phyloP scores from a whole-genome alignment of 805 yeast species.

The Wickerhamia fluorescens region DNA sequence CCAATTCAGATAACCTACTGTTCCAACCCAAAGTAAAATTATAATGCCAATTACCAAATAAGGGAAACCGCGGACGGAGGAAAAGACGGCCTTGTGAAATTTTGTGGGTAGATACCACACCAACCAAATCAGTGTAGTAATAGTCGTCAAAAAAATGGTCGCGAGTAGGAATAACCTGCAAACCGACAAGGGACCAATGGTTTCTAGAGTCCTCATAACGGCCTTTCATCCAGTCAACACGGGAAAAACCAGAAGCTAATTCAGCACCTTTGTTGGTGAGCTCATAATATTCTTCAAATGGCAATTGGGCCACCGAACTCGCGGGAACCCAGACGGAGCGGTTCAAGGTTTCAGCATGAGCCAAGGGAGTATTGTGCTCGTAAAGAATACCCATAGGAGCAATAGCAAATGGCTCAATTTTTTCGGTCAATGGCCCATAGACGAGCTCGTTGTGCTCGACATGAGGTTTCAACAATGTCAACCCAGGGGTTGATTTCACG shows the following conservation, averaged over 20 bases:
- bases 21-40: conserved; percentile 97
- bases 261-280: conserved; percentile 68
- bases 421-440: conserved; percentile 47
- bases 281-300: conserved; percentile 80
- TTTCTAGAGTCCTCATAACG: conserved; percentile 40
- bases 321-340: conserved; percentile 89
- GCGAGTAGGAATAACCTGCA: conserved; percentile 50
- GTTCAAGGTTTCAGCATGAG: conserved; percentile 50
- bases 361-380: conserved; percentile 59
- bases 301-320: conserved; percentile 60
- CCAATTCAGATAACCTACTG: conserved; percentile 45
- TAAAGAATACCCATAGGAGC: conserved; percentile 51
- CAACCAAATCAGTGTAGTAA: conserved; percentile 84
- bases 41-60: conserved; percentile 94
- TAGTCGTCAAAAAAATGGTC: conserved; percentile 39
- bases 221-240: conserved; percentile 68
- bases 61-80: conserved; percentile 84
- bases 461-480: conserved; percentile 27
- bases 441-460: conserved; percentile 35
- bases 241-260: conserved; percentile 64
- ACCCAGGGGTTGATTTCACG: conserved; percentile 9
- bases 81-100: conserved; percentile 39
- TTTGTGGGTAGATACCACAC: conserved; percentile 79
- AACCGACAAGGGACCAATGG: conserved; percentile 52
- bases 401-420: conserved; percentile 39